Percentiles rank a stretch among this genome's conserved stretches.
phyloP scores from a whole-genome alignment of 1,139 yeast genomes.

The Lodderomyces metapsilosis region DNA sequence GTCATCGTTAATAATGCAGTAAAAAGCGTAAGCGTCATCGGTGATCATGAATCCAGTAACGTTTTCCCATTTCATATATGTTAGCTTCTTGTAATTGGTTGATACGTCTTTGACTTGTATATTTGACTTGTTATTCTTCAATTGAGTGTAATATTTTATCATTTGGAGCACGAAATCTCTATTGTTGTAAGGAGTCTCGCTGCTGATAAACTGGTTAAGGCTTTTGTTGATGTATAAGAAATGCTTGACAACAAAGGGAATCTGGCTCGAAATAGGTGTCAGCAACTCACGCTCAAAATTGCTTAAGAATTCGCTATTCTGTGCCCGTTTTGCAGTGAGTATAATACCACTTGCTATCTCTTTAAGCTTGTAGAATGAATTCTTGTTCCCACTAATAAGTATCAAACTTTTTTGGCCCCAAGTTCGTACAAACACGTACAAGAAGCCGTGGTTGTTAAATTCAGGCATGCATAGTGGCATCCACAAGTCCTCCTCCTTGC shows the following conservation, averaged over 20 bases:
- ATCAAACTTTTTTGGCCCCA: conserved; percentile 58
- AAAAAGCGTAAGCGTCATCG: conserved; percentile 37
- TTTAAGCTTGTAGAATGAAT: conserved; percentile 75
- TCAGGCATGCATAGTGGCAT: conserved; percentile 90
- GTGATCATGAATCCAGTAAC: conserved; percentile 41
- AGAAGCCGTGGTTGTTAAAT: conserved; percentile 83
- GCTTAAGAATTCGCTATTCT: conserved; percentile 34
- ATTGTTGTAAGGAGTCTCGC: conserved; percentile 21
- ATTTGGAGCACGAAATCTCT: conserved; percentile 22
- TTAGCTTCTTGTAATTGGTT: conserved; percentile 28
- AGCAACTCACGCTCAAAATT: conserved; percentile 36
- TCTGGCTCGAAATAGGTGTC: conserved; percentile 12
- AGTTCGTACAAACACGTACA: conserved; percentile 74
- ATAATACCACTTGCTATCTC: conserved; percentile 56
- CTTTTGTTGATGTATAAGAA: conserved; percentile 73
- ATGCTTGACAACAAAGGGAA: conserved; percentile 50
- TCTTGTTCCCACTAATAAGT: conserved; percentile 78
- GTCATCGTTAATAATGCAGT: conserved; percentile 31
- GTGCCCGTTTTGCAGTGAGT: conserved; percentile 28
- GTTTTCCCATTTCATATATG: conserved; percentile 32
- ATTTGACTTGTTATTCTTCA: conserved; percentile 28
- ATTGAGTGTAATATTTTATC: conserved; percentile 31
- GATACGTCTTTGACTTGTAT: conserved; percentile 9
- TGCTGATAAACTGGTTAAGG: conserved; percentile 40
- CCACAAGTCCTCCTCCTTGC: conserved; percentile 73